Base-by-base conservation (phyloP, 129 eudicot genomes). In the Cynara cardunculus region DNA sequence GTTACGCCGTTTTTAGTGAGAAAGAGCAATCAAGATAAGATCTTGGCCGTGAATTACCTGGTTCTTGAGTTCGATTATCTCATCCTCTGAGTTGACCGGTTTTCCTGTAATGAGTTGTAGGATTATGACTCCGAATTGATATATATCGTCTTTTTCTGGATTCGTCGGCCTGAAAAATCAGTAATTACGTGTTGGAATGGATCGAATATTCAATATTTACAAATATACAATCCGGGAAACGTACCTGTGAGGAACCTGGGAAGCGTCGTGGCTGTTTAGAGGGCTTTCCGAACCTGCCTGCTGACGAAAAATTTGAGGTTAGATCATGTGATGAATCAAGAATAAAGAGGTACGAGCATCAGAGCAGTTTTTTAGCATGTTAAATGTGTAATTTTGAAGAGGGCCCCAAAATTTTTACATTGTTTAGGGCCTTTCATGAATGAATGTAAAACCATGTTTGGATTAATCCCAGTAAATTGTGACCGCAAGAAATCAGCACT, bases 71-170 rank as follows among this genome's bases (percentile, higher is more conserved):
- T 90, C 93, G 8, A 77, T 85, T 87, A 86, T 46, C 78, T 94
- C 96, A 37, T 80, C 85, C 75, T 77, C 87, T 34, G 97, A 87
- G 84, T 81, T 72, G 78, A 87, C 71, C 31, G 93, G 88, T 87
- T 84, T 89, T 61, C 99, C 99, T 5, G 91, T 87, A 2, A 94
- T 88, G 73, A 94, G 88, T 86, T 92, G 94, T 8, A 92, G 74
- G 76, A 94, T 81, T 75, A 94, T 94, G 26, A 90, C 88, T 10
- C 99, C 99, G 61, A 92, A 87, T 74, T 85, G 88, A 82, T 86
- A 92, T 31, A 94, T 94, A 26, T 94, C 99, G 13, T 94, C 93
- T 86, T 90, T 92, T 64, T 89, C 97, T 28, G 85, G 84, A 81
- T 88, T 89, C 72, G 53, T 82, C 6, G 78, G 84, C 89, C 89